phyloP scores from a whole-genome alignment of 148 eudicot species.

The Selenicereus undatus region DNA sequence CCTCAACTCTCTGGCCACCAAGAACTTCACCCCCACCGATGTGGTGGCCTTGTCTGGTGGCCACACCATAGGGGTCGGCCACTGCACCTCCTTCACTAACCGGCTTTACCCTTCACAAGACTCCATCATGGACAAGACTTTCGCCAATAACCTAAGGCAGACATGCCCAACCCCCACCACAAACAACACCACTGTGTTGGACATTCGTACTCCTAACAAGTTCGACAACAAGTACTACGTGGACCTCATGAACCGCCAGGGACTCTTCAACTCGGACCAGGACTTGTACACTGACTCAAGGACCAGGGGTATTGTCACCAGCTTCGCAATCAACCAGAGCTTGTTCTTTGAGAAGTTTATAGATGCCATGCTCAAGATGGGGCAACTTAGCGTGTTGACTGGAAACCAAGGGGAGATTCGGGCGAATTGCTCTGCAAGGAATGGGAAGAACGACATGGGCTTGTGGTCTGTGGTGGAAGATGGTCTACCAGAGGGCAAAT shows the following conservation, averaged over 20 bases:
- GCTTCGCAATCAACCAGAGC: constrained; percentile 21
- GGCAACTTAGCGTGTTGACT: constrained; percentile 28
- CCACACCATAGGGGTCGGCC: constrained; percentile 35
- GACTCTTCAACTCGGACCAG: constrained; percentile 31
- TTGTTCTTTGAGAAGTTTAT: constrained; percentile 32
- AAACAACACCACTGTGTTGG: constrained; percentile 17
- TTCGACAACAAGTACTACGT: constrained; percentile 37
- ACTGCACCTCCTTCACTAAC: constrained; percentile 25
- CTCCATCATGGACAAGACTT: constrained; percentile 21
- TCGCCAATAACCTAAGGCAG: constrained; percentile 22
- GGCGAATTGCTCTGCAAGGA: constrained; percentile 23
- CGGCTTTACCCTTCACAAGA: constrained; percentile 30
- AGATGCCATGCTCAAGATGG: constrained; percentile 32
- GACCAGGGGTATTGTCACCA: constrained; percentile 21
- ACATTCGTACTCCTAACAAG: constrained; percentile 22
- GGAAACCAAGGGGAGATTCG: constrained; percentile 32
- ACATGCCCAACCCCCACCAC: constrained; percentile 22
- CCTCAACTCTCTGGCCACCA: constrained; percentile 15
- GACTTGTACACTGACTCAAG: constrained; percentile 23
- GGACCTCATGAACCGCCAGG: constrained; percentile 20
- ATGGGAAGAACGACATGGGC: constrained; percentile 4
- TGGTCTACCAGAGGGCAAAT: background rate
- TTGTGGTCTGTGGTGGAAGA: constrained; percentile 21
- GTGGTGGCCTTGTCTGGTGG: constrained; percentile 35
- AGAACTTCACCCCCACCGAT: constrained; percentile 25